Evolutionary conservation across 352 stramenopile genomes (phyloP), one percentile per base, ranked within the genome.

Genomic region (Aphanomyces invadans): DNA sequence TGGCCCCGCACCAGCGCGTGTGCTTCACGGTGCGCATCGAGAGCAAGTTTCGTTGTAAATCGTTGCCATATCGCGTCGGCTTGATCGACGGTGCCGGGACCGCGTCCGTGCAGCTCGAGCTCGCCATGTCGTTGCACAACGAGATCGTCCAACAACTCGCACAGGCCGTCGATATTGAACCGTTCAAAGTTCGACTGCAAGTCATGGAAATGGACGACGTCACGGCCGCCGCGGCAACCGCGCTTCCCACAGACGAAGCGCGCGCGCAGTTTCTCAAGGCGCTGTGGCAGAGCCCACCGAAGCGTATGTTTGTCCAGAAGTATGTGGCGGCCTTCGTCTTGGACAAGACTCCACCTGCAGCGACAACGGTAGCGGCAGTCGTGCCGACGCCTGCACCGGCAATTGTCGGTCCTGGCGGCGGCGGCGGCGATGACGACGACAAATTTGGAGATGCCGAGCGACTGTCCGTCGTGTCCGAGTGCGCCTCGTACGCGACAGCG

Each of bases 1-100:
- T 45, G 12, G 55, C 36, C 9, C 25, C 55, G 25, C 32, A 4
- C 33, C 49, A 57, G 49, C 49, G 36, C 55, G 55, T 64, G 36
- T 23, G 19, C 32, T 64, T 38, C 36, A 52, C 55, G 2, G 55
- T 64, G 15, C 55, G 55, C 15, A 64, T 64, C 33, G 55, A 64
- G n/a, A 64, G 55, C 55, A 64, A 64, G 36, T 64, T 64, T 23
- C 36, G 38, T n/a, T 64, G 55, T 38, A 64, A 64, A 26, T 32
- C 55, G 12, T 10, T 64, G 38, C 55, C 55, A 1, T 51, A 36
- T n/a, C 36, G 38, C 36, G 55, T 64, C 4, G 55, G 55, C n/a
- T 64, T 25, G 33, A 45, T 64, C 21, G 55, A 64, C 36, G 55
- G 28, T 4, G n/a, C 23, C 17, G n/a, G 25, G n/a, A 38, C 36